Conservation (phyloP, 2,329 filamentous ascomycete species). For the Stemphylium beticola region DNA sequence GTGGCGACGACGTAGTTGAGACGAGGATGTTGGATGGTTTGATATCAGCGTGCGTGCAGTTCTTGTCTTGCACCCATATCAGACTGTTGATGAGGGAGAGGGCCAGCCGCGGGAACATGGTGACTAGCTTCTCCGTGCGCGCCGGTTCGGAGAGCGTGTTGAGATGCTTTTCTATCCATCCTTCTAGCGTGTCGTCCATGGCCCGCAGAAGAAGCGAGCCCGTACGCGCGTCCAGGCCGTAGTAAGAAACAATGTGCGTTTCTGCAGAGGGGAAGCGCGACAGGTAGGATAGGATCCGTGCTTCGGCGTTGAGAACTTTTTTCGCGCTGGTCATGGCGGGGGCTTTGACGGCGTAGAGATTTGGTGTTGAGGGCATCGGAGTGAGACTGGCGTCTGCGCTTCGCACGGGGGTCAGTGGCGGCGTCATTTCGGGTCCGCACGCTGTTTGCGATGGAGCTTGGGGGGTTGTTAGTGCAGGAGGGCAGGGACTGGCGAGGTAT, state of each 20-base stretch:
- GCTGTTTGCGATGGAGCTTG: background rate
- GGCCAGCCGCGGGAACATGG: slow-evolving; percentile 50
- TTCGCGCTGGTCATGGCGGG: slow-evolving; percentile 39
- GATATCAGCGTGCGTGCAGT: slow-evolving; percentile 54
- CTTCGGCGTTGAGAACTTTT: slow-evolving; percentile 41
- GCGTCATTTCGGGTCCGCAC: slow-evolving; percentile 21
- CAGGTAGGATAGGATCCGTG: slow-evolving; percentile 42
- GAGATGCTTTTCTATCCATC: slow-evolving; percentile 38
- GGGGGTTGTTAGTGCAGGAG: slow-evolving; percentile 16
- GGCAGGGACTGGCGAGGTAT: slow-evolving; percentile 38
- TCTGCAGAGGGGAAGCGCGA: slow-evolving; percentile 30
- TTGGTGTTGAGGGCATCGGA: slow-evolving; percentile 17
- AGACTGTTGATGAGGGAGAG: slow-evolving; percentile 50
- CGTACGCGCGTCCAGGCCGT: slow-evolving; percentile 40
- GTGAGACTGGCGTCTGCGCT: slow-evolving; percentile 19
- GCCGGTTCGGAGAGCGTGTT: slow-evolving; percentile 30
- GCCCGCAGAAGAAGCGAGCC: slow-evolving; percentile 42
- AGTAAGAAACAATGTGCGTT: slow-evolving; percentile 41
- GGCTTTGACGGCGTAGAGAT: slow-evolving; percentile 44
- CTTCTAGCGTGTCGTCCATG: slow-evolving; percentile 43
- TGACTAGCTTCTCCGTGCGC: slow-evolving; percentile 46
- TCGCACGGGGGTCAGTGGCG: slow-evolving; percentile 38
- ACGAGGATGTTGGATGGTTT: slow-evolving; percentile 57
- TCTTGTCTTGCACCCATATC: slow-evolving; percentile 50
- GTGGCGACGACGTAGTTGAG: slow-evolving; percentile 44